Conservation (phyloP, 1,284 basidiomycete species). For the Apiotrichum sp. region DNA sequence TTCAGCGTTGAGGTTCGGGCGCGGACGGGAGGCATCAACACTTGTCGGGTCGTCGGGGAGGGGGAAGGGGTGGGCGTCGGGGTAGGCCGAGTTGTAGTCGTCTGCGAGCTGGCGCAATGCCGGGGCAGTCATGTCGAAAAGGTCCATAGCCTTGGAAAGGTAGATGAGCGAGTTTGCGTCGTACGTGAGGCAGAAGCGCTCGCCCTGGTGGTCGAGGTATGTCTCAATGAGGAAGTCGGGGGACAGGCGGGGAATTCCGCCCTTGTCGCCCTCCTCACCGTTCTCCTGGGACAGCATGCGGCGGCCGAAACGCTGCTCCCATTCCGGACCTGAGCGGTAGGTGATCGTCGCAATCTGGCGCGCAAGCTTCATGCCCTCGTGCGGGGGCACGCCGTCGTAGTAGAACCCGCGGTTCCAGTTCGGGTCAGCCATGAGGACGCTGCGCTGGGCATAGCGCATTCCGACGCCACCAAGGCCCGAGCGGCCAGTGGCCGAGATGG, state of each 20-base stretch:
- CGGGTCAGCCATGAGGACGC: conserved; percentile 97
- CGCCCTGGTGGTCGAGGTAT: conserved; percentile 94
- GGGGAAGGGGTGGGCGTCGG: conserved; percentile 42
- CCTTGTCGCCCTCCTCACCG: conserved; percentile 15
- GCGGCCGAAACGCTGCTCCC: conserved; percentile 94
- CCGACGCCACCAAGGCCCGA: conserved; percentile 88
- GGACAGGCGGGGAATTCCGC: conserved; percentile 27
- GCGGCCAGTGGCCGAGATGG: conserved; percentile 88
- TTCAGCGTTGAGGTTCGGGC: not conserved
- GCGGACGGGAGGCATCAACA: conserved; percentile 25
- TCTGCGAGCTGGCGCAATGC: conserved; percentile 63
- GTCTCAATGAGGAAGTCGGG: conserved; percentile 99
- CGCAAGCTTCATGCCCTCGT: conserved; percentile 97
- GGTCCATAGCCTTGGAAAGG: conserved; percentile 97
- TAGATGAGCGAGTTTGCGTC: conserved; percentile 99
- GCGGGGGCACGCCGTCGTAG: conserved; percentile 88
- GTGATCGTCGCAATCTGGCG: conserved; percentile 99
- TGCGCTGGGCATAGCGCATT: conserved; percentile 81
- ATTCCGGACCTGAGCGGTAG: conserved; percentile 97
- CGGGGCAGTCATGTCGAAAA: conserved; percentile 89
- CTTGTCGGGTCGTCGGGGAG: conserved; percentile 30
- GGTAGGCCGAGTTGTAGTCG: conserved; percentile 37
- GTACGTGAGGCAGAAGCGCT: conserved; percentile 96
- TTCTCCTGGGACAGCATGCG: conserved; percentile 44
- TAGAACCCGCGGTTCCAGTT: conserved; percentile 99